phyloP scores from a whole-genome alignment of 1,139 yeast species.

The Pichia sp. region DNA sequence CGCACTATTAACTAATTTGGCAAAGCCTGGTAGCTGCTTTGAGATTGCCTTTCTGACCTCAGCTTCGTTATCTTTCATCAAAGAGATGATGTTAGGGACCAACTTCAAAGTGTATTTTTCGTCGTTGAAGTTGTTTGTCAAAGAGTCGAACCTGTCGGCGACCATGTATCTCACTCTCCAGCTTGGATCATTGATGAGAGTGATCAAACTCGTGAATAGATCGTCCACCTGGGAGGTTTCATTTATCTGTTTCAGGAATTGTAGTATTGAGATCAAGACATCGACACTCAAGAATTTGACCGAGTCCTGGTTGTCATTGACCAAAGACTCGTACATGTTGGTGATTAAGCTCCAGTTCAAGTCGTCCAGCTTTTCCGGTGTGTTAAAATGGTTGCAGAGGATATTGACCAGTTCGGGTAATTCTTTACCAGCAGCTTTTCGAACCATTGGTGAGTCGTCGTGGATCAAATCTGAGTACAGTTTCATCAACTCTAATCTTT shows the following conservation, averaged over 20 bases:
- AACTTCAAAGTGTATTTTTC: slow-evolving; percentile 52
- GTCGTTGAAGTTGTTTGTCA: slow-evolving; percentile 63
- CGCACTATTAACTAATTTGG: slow-evolving; percentile 47
- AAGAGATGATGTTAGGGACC: slow-evolving; percentile 65
- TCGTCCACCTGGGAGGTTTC: slow-evolving; percentile 60
- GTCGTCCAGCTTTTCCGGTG: slow-evolving; percentile 30
- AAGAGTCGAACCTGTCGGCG: slow-evolving; percentile 79
- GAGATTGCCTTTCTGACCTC: slow-evolving; percentile 95
- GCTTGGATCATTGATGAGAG: slow-evolving; percentile 80
- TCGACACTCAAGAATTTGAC: slow-evolving; percentile 89
- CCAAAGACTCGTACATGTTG: slow-evolving; percentile 75
- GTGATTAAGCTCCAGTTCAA: slow-evolving; percentile 67
- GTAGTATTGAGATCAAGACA: slow-evolving; percentile 69
- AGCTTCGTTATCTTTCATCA: slow-evolving; percentile 91
- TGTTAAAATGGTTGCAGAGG: slow-evolving; percentile 37
- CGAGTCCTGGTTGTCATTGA: slow-evolving; percentile 89
- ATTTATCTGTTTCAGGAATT: slow-evolving; percentile 52
- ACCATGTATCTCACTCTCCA: slow-evolving; percentile 99
- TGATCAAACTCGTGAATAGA: slow-evolving; percentile 56
- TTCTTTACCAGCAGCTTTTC: slow-evolving; percentile 87
- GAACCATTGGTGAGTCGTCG: slow-evolving; percentile 98
- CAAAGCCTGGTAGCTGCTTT: slow-evolving; percentile 82
- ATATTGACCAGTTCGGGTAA: slow-evolving; percentile 69
- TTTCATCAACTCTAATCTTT: slow-evolving; percentile 58
- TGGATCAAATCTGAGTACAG: slow-evolving; percentile 67